Evolutionary conservation across 73 alveolate species (phyloP).

Genomic region (Uronychia setigera): DNA sequence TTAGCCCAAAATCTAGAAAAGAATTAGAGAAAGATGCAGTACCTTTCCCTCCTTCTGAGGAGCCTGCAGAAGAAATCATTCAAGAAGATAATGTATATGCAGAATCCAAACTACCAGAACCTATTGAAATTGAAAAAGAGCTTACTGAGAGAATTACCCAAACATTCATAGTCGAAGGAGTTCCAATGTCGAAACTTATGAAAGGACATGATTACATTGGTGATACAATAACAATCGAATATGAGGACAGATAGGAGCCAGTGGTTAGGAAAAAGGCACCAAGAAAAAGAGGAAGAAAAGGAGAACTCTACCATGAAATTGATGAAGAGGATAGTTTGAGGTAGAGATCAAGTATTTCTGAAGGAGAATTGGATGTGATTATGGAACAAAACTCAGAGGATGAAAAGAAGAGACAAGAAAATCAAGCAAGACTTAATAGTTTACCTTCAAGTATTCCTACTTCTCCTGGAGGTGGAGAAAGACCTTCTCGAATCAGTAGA

Average conservation of each 20-base stretch:
- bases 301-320: neutral
- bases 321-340: neutral
- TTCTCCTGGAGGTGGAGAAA: neutral
- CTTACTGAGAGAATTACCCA: neutral
- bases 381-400: neutral
- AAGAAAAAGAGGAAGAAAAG: neutral
- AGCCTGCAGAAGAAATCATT: constrained; percentile 1
- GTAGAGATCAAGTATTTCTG: neutral
- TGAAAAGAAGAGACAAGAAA: neutral
- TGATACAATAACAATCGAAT: neutral
- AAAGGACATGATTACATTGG: neutral
- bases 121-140: neutral
- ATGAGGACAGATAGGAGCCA: neutral
- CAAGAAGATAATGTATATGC: constrained; percentile 16
- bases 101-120: constrained; percentile 2
- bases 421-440: neutral
- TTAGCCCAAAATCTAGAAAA: constrained; percentile 11
- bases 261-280: neutral
- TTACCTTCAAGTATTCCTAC: neutral
- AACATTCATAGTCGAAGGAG: neutral
- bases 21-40: constrained; percentile 19
- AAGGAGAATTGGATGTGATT: neutral
- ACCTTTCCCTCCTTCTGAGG: constrained; percentile 14
- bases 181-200: neutral
- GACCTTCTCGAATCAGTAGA: neutral